Evolutionary conservation across 1,139 yeast genomes (phyloP), one percentile per base, ranked within the genome.

Genomic region (Candida tropicalis): DNA sequence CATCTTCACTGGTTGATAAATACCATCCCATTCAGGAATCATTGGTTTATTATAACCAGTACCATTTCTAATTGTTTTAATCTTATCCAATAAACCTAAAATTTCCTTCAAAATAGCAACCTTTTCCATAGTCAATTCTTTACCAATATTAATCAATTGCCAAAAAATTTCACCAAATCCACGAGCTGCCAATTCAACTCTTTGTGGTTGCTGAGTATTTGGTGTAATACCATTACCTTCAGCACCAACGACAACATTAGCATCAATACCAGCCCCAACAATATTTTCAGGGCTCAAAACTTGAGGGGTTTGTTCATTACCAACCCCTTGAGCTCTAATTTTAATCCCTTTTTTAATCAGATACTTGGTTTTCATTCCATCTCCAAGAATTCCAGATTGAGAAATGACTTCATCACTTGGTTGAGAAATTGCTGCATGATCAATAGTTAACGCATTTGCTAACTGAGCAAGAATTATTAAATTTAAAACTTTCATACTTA

Each of bases 1-100:
- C 75, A 87, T 35, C 42, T 11, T 28, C 42, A 29, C 35, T 15
- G 39, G 39, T 27, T 36, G 39, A 20, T 36, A 36, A 3, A 28
- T 24, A 20, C 39, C 27, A 20, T 36, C 39, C 39, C 39, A 35
- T 25, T 35, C 38, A 17, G 38, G 38, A 35, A 35, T 24, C 38
- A 36, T 12, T 13, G 39, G 26, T 31, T 37, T 37, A 17, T 35
- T 22, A 22, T 17, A 26, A 22, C 18, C 22, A 20, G 23, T 24
- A 25, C 34, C 44, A 8, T 13, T 26, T 33, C 28, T 38, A 23
- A 38, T 12, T 10, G 25, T 37, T 22, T 47, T 44, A 25, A 49
- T 45, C 23, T 42, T 39, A 16, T 47, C 52, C 34, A 49, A 31
- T 42, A 42, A 36, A 8, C 41, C 24, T 35, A 49, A 45, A 24